Conservation (phyloP, 2,329 filamentous ascomycete species). For the Claviceps africana region DNA sequence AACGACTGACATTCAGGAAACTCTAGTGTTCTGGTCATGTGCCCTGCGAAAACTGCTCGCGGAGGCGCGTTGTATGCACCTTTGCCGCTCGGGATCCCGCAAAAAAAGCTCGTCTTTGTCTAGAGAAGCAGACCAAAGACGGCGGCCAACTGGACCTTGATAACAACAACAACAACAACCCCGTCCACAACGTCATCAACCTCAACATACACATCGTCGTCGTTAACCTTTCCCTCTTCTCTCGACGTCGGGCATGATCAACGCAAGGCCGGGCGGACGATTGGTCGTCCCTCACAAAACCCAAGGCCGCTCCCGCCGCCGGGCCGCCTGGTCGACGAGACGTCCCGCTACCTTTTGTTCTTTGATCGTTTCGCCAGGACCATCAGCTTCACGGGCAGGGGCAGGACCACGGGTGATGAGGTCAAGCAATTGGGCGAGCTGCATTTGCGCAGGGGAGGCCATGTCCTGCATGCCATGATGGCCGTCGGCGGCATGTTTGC, state of each 20-base stretch:
- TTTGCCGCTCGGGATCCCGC: slow-evolving; percentile 6
- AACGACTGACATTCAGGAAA: neutral
- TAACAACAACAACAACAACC: neutral
- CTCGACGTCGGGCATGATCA: neutral
- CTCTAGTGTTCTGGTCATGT: slow-evolving; percentile 17
- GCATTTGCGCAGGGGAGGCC: neutral
- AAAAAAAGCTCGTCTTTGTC: slow-evolving; percentile 11
- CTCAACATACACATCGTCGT: neutral
- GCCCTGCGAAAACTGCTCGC: slow-evolving; percentile 19
- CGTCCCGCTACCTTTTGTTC: neutral
- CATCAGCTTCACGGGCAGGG: slow-evolving; percentile 15
- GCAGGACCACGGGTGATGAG: slow-evolving; percentile 8
- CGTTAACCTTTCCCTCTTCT: neutral
- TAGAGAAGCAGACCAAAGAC: slow-evolving; percentile 9
- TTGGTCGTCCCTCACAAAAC: neutral
- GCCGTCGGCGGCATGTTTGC: slow-evolving; percentile 10
- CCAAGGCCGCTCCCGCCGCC: neutral
- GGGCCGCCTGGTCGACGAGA: slow-evolving; percentile 7
- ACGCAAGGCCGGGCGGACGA: neutral
- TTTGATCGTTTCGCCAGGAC: slow-evolving; percentile 16
- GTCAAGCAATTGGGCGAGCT: slow-evolving; percentile 10
- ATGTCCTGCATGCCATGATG: slow-evolving; percentile 17
- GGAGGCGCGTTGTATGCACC: slow-evolving; percentile 11
- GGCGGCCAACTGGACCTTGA: neutral
- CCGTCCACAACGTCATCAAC: neutral